Evolutionary conservation across 768 basidiomycete species (phyloP), one percentile per base, ranked within the genome.

Genomic region (Chlorophyllum brunneum): DNA sequence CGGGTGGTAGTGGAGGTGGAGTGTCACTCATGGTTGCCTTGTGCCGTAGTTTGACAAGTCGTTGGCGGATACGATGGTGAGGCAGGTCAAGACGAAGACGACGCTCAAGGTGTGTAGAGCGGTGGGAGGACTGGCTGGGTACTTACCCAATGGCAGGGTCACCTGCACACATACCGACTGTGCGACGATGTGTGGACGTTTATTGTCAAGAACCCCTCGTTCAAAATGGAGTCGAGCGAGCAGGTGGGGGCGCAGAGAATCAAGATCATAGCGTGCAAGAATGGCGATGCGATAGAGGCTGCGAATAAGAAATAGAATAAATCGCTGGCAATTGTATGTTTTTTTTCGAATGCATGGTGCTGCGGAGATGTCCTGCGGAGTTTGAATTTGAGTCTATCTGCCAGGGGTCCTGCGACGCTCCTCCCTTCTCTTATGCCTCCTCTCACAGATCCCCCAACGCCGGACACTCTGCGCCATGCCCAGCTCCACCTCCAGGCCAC

Each of bases 171-270:
- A 2, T 99, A 97, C 68, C 83, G 92, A 6, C 77, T 92, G 3
- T 92, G 91, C 67, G 93, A 95, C 71, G 94, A 95, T 64, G 95
- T 98, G 42, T 98, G 97, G 97, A 98, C 95, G 48, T 99, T 98
- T 69, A 90, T 95, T 56, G 89, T 98, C 45, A 91, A 93, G 68
- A 85, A 95, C 60, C 88, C 95, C 26, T 73, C 74, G 18, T 95
- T 99, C 73, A 98, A 98, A 72, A 93, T 98, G 87, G 97, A 99
- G 68, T 81, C 84, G 58, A 89, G 88, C 66, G 86, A 91, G 63
- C 73, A 83, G 65, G 82, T 92, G 52, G 72, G 67, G 34, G 79
- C 88, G 4, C 78, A 80, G 24, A 83, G 88, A 67, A 92, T 97
- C 69, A 97, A 98, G 77, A 98, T 99, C 54, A 94, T 99, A 58